Evolutionary conservation across 371 early-diverging fungal species (phyloP).

Genomic region (Funneliformis caledonium): DNA sequence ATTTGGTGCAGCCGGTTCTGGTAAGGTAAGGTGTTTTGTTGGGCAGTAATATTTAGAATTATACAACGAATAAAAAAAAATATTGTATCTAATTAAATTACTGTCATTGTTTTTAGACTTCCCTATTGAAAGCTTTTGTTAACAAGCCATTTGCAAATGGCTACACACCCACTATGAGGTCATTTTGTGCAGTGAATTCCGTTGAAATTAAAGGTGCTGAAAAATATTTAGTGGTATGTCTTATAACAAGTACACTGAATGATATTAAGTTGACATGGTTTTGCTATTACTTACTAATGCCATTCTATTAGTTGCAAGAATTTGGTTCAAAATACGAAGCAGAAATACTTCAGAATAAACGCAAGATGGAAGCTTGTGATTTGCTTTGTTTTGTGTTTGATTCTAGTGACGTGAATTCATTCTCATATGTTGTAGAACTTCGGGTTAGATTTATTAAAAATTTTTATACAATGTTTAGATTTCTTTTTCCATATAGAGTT

Average conservation of each 20-base stretch:
- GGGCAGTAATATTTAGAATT: no score
- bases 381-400: constrained; percentile 94
- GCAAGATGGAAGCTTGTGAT: constrained; percentile 86
- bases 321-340: constrained; percentile 78
- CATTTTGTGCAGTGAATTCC: constrained; percentile 88
- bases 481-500: not conserved
- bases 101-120: constrained; percentile 57
- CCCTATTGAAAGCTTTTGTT: constrained; percentile 82
- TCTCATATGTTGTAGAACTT: constrained; percentile 85
- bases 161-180: constrained; percentile 76
- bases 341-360: constrained; percentile 78
- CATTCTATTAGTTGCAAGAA: constrained; percentile 82
- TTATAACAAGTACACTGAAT: not conserved
- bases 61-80: no score
- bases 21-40: constrained; percentile 69
- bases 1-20: constrained; percentile 91
- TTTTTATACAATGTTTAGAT: not conserved
- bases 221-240: constrained; percentile 86
- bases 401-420: constrained; percentile 91
- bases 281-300: not conserved
- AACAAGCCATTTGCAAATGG: constrained; percentile 77
- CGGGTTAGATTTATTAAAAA: constrained; percentile 56
- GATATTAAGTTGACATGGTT: not conserved
- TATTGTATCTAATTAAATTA: not conserved
- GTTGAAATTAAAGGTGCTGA: constrained; percentile 93